Conservation (phyloP, 2,329 filamentous ascomycete species). For the Bipolaris gigantea region DNA sequence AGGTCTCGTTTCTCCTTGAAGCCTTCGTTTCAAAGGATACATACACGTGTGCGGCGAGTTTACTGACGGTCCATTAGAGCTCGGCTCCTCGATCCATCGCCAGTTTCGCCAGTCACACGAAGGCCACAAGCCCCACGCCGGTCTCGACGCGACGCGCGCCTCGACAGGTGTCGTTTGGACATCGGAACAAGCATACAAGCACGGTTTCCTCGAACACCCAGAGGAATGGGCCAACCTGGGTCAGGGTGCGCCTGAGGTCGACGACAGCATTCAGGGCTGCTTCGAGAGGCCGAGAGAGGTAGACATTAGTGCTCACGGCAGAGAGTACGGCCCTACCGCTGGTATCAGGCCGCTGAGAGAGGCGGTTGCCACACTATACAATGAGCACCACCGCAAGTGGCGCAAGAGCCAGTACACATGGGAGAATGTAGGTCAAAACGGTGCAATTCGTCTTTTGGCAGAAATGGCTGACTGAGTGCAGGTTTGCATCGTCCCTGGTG, state of each 20-base stretch:
- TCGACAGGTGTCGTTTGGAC: constrained; percentile 96
- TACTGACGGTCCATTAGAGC: constrained; percentile 57
- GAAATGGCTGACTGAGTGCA: constrained; percentile 34
- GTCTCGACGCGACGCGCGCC: constrained; percentile 82
- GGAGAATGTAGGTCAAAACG: constrained; percentile 64
- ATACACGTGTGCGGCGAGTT: not conserved
- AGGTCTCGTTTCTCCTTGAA: constrained; percentile 4
- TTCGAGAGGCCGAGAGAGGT: constrained; percentile 80
- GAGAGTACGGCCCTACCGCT: constrained; percentile 90
- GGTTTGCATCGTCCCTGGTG: constrained; percentile 77
- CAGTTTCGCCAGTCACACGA: constrained; percentile 90
- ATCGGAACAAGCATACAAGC: constrained; percentile 82
- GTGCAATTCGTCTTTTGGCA: constrained; percentile 55
- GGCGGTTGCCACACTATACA: constrained; percentile 90
- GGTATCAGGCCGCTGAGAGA: constrained; percentile 89
- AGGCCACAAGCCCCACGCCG: constrained; percentile 87
- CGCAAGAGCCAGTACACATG: constrained; percentile 90
- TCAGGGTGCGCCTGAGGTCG: constrained; percentile 91
- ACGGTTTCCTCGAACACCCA: constrained; percentile 83
- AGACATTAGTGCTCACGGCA: constrained; percentile 73
- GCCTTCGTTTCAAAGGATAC: not conserved
- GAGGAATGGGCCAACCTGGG: constrained; percentile 89
- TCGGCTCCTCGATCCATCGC: constrained; percentile 79
- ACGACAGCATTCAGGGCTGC: constrained; percentile 87
- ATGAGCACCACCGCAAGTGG: constrained; percentile 84